Evolutionary conservation across 2,329 filamentous ascomycete genomes (phyloP), one percentile per base, ranked within the genome.

Genomic region (Microcyclospora pomicola): DNA sequence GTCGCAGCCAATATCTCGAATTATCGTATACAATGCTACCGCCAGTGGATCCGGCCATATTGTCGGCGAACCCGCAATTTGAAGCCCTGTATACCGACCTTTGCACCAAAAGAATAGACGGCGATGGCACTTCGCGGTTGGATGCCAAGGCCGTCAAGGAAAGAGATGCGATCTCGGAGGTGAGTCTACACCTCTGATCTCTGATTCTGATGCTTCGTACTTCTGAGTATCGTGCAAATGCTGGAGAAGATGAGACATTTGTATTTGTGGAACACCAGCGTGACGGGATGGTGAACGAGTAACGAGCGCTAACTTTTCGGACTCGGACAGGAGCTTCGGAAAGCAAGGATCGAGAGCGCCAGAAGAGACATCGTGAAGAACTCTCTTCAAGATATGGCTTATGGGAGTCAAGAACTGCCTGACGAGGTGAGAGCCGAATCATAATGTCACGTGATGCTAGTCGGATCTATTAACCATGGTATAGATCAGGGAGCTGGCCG

Each of bases 71-170:
- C 37, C 61, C 64, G 0, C 61, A 59, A 27, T 68, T 69, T 38
- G 61, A 63, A 12, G 50, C 58, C 0, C 49, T 69, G 1, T 67
- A 67, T 48, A 58, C 61, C 33, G 63, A 68, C 43, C 48, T 69
- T 1, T 59, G 56, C 33, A 51, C 54, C 0, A 58, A 61, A 34
- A 65, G 62, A 48, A 45, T 68, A 5, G 63, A 65, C 38, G 34
- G 46, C 1, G 60, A 68, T 54, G 64, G 60, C n/a, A 63, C 64
- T 2, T 62, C 65, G 2, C 56, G 51, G 28, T 52, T 63, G 31
- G 59, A 59, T 15, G 60, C 59, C 45, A 64, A 60, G 48, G 56
- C 49, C 19, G 45, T 63, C 47, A 57, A 60, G 14, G 56, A 64
- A 37, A 56, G 59, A 34, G 58, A 63, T 40, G 55, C 59, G 38